Percentiles rank a stretch among this genome's conserved stretches.
phyloP scores from a whole-genome alignment of 2,329 filamentous ascomycete genomes.

The Ceratocystis alfenasii region DNA sequence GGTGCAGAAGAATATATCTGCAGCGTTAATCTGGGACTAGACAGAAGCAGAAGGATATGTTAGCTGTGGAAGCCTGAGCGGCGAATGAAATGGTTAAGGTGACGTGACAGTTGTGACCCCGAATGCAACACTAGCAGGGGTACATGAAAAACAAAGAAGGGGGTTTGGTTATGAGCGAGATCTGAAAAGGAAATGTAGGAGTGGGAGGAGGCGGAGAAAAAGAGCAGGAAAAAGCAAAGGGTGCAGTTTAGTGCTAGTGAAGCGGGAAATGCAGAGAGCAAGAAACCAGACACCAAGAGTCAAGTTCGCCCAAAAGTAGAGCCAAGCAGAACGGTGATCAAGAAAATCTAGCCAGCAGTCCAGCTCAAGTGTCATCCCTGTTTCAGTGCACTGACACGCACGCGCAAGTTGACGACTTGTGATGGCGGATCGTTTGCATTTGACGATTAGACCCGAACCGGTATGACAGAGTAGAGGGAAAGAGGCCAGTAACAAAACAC shows the following conservation, averaged over 20 bases:
- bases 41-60: neutral
- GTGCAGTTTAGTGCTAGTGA: neutral
- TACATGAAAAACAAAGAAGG: neutral
- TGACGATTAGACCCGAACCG: neutral
- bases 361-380: neutral
- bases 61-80: slow-evolving; percentile 4
- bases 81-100: neutral
- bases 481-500: neutral
- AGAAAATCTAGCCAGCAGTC: neutral
- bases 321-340: neutral
- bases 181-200: slow-evolving; percentile 5
- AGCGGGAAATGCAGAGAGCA: neutral
- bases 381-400: slow-evolving; percentile 8
- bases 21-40: neutral
- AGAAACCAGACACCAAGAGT: neutral
- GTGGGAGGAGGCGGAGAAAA: neutral
- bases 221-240: neutral
- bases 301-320: neutral
- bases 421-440: neutral
- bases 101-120: slow-evolving; percentile 11
- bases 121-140: slow-evolving; percentile 3
- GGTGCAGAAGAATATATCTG: neutral
- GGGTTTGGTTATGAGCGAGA: slow-evolving; percentile 2
- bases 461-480: neutral
- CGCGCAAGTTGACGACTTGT: neutral